Evolutionary conservation across 176 grass and related monocot genomes (phyloP), one percentile per base, ranked within the genome.

Genomic region (Hordeum vulgare): DNA sequence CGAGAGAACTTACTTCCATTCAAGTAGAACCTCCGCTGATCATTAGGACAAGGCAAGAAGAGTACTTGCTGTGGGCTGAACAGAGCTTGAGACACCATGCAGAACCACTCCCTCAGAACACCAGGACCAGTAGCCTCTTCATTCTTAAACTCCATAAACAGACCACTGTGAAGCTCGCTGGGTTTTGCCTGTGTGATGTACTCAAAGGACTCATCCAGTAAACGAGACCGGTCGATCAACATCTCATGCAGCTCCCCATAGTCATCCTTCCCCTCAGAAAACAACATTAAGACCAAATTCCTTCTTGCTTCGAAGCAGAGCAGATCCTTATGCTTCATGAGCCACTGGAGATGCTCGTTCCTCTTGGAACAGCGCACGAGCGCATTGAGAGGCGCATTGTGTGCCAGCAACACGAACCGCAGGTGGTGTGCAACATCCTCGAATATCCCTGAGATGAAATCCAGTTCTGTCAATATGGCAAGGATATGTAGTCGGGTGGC

Each of bases 111-210:
- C 73, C 97, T 96, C 45, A 99, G 77, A 76, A 99, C 97, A 7
- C 97, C 97, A 82, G 97, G 97, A 44, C 97, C 97, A 18, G 97
- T 99, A 36, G 97, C 97, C 78, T 99, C 97, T 88, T 99, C 97
- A 64, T 94, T 94, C 92, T 99, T 99, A 84, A 99, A 99, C 87
- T 99, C 97, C 93, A 99, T 94, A 82, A 99, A 99, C 20, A 99
- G 75, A 25, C 93, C 97, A 58, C 91, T 85, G 14, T 51, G 97
- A 83, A 99, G 84, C 61, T 92, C 88, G 69, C 5, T 82, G 37
- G 90, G 45, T 33, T 63, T 85, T 21, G 90, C 91, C 49, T 82
- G 89, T 9, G 80, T 81, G 7, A 99, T 94, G 80, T 99, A 99
- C 63, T 90, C 91, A 51, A 96, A 99, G 10, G 93, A 96, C 17